phyloP scores from a whole-genome alignment of 176 grass and related monocot genomes.

The Oryza nivara region DNA sequence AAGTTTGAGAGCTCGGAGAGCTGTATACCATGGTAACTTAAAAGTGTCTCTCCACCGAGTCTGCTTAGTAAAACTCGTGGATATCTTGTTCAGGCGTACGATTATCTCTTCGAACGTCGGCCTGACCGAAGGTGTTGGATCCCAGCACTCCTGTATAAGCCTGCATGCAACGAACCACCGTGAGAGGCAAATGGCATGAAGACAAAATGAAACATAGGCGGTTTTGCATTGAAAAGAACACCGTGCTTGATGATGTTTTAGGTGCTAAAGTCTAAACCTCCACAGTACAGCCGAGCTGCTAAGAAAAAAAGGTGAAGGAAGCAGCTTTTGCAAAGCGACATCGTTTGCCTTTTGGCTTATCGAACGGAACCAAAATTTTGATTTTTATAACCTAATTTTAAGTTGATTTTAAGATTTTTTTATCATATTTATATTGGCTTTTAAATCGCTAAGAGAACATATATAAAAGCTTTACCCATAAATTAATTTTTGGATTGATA shows the following conservation, averaged over 20 bases:
- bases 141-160: slow-evolving; percentile 87
- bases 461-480: no score
- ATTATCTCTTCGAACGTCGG: slow-evolving; percentile 87
- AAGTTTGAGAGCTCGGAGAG: background rate
- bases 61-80: slow-evolving; percentile 49
- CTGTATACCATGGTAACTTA: slow-evolving; percentile 74
- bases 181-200: slow-evolving; percentile 4
- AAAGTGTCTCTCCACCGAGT: slow-evolving; percentile 76
- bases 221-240: background rate
- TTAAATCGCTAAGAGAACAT: no score
- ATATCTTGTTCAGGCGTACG: slow-evolving; percentile 66
- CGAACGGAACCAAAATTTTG: no score
- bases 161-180: slow-evolving; percentile 42
- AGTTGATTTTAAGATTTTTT: no score
- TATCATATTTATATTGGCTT: no score
- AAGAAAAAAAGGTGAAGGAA: background rate
- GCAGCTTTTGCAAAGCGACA: background rate
- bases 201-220: background rate
- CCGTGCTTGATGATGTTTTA: background rate
- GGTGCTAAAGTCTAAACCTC: background rate
- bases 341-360: no score
- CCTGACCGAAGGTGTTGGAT: slow-evolving; percentile 58
- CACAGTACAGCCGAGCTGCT: background rate
- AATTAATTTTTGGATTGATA: no score
- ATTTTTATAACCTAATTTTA: no score